Evolutionary conservation across 1,284 basidiomycete species (phyloP), one percentile per base, ranked within the genome.

Genomic region (Cutaneotrichosporon dermatis): DNA sequence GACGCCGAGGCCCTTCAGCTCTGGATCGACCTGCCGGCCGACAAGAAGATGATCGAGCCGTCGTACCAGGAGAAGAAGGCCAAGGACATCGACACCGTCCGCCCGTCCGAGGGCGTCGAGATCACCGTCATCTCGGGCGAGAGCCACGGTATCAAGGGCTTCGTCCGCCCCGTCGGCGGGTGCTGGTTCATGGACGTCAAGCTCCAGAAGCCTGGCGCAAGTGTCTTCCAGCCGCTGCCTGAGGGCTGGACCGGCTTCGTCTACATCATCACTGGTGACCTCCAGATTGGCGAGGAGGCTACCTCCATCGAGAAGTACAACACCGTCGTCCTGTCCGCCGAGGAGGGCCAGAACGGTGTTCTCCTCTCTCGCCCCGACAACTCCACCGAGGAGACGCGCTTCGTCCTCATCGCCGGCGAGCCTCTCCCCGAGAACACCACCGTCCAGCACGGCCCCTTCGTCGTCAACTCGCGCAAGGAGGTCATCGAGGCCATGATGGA

Each of bases 161-260:
- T 92, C 15, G 92, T 98, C 35, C 82, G 88, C 55, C 89, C 91
- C 0, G 84, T 94, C 4, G 93, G 92, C 12, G 92, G 92, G 2
- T 94, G 92, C 76, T 93, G 91, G 88, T 97, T 87, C 77, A 87
- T 95, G 80, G 92, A 96, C 74, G 79, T 89, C 61, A 84, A 81
- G 60, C 87, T 95, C 73, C 80, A 82, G 56, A 82, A 82, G 59
- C 82, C 86, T 25, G 85, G 84, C 4, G 81, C 82, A n/a, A 80
- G 78, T 13, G 82, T 92, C 15, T 96, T 91, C 80, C 93, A 96
- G 73, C 83, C 87, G 4, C 82, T 98, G 48, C 92, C 93, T 83
- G 76, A 79, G 39, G 87, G 86, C 41, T 92, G 91, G 89, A 92
- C 89, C 4, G 79, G 85, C 0, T 92, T 92, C 73, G 80, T 88